phyloP scores from a whole-genome alignment of 805 yeast genomes.

The Cyberlindnera americana region DNA sequence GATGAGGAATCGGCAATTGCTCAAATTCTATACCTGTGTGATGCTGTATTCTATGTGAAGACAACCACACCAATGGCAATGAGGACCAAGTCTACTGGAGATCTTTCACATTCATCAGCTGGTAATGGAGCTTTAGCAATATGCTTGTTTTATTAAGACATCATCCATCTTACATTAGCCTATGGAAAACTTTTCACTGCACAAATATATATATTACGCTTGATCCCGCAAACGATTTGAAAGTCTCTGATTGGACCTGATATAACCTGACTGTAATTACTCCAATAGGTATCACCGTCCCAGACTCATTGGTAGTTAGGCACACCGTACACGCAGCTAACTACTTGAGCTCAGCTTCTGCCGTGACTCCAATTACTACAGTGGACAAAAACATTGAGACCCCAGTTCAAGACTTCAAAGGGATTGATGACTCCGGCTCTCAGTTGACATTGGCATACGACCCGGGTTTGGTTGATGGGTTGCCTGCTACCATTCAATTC shows the following conservation, averaged over 20 bases:
- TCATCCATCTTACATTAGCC: too few relatives aligned
- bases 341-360: conserved; percentile 64
- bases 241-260: too few relatives aligned
- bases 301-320: too few relatives aligned
- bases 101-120: too few relatives aligned
- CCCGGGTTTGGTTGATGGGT: conserved; percentile 51
- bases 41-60: conserved; percentile 52
- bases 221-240: too few relatives aligned
- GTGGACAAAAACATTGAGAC: conserved; percentile 43
- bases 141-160: too few relatives aligned
- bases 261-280: too few relatives aligned
- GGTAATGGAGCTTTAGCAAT: too few relatives aligned
- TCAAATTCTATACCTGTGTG: conserved; percentile 36
- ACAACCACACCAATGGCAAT: conserved; percentile 50
- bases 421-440: conserved; percentile 29
- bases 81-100: too few relatives aligned
- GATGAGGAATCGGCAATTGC: conserved; percentile 36
- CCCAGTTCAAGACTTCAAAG: conserved; percentile 31
- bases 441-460: conserved; percentile 21
- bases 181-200: too few relatives aligned
- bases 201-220: too few relatives aligned
- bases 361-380: conserved; percentile 51
- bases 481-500: conserved; percentile 48
- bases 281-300: conserved; percentile 47
- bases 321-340: conserved; percentile 72